Percentiles rank a stretch among this genome's conserved stretches.
Evolutionary conservation across 768 basidiomycete genomes (phyloP).

Genomic region (Candolleomyces eurysporus): DNA sequence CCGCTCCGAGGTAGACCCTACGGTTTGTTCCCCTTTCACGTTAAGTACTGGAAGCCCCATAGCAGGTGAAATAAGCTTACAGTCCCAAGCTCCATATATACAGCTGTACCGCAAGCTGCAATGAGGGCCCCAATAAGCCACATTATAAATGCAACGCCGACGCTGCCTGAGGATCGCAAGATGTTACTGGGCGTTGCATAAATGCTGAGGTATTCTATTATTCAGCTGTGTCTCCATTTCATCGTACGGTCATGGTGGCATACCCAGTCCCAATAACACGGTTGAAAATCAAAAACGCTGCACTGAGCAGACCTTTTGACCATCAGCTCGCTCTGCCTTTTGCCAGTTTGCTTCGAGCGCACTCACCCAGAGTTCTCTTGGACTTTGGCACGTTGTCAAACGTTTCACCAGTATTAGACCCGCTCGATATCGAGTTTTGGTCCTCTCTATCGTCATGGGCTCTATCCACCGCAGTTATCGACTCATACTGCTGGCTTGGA

Average conservation of each 20-base stretch:
- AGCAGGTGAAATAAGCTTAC: constrained; percentile 31
- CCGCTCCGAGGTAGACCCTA: constrained; percentile 70
- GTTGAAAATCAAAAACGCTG: constrained; percentile 70
- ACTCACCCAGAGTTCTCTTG: constrained; percentile 52
- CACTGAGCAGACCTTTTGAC: constrained; percentile 45
- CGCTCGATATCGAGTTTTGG: too few species aligned
- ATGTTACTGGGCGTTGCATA: constrained; percentile 72
- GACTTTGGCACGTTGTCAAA: constrained; percentile 47
- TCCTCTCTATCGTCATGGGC: too few species aligned
- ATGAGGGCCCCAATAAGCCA: constrained; percentile 69
- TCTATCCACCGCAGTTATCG: too few species aligned
- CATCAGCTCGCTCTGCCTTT: neutral
- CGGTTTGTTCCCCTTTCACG: neutral
- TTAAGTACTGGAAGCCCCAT: neutral
- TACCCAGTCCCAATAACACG: constrained; percentile 74
- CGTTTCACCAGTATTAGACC: constrained; percentile 26
- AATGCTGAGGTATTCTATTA: constrained; percentile 39
- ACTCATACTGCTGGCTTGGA: too few species aligned
- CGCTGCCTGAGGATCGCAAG: constrained; percentile 63
- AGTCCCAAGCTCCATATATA: constrained; percentile 76
- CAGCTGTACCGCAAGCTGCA: constrained; percentile 64
- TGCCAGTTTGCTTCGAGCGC: neutral
- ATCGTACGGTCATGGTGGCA: constrained; percentile 7
- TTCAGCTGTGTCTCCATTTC: neutral
- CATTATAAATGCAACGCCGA: constrained; percentile 65